Percentiles rank a stretch among this genome's conserved stretches.
Conservation (phyloP, 1,284 basidiomycete genomes). For the Flammula alnicola region DNA sequence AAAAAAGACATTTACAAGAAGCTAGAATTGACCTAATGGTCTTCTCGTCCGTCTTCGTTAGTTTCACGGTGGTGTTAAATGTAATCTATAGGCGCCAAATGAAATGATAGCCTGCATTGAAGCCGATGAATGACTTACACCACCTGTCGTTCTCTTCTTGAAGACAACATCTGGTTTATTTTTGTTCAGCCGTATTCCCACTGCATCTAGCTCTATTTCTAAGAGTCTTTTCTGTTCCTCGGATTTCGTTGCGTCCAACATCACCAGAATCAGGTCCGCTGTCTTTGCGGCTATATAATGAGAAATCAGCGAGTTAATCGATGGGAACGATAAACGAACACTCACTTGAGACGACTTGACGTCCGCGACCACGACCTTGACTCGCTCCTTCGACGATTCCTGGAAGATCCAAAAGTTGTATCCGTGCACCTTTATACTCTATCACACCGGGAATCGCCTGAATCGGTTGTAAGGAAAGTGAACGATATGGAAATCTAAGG, state of each 20-base stretch:
- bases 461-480: constrained; percentile 1
- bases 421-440: constrained; percentile 91
- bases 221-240: constrained; percentile 89
- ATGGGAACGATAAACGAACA: constrained; percentile 12
- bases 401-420: constrained; percentile 94
- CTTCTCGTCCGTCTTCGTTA: constrained; percentile 95
- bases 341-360: constrained; percentile 91
- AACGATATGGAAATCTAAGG: constrained; percentile 1
- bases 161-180: constrained; percentile 86
- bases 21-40: constrained; percentile 92
- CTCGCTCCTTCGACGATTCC: constrained; percentile 98
- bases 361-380: constrained; percentile 89
- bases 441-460: constrained; percentile 94
- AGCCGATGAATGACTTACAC: constrained; percentile 57
- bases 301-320: constrained; percentile 1
- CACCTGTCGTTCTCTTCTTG: constrained; percentile 88
- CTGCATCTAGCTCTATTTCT: constrained; percentile 94
- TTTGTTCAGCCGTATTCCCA: constrained; percentile 95
- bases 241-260: constrained; percentile 97
- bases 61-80: constrained; percentile 87
- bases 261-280: constrained; percentile 92
- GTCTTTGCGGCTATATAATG: constrained; percentile 81
- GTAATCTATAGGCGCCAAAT: constrained; percentile 46
- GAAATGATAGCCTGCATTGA: background rate
- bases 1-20: constrained; percentile 59